Evolutionary conservation across 2,329 filamentous ascomycete species (phyloP), one percentile per base, ranked within the genome.

Genomic region (Tolypocladium cylindrosporum): DNA sequence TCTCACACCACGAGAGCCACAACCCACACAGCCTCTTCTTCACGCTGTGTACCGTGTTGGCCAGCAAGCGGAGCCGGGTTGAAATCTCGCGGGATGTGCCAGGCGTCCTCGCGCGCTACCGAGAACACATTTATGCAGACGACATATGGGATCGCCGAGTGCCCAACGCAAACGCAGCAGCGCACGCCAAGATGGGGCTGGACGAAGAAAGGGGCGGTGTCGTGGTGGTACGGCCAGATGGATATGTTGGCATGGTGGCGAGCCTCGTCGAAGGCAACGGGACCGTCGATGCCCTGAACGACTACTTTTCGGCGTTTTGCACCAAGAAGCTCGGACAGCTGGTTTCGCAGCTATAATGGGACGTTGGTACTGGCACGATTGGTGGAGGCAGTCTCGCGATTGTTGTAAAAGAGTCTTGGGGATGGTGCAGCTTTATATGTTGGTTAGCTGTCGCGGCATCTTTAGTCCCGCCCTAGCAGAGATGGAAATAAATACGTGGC

Each of bases 141-240:
- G 91, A 96, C 71, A 79, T 88, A 54, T 86, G 83, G 76, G 89
- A 94, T 68, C 77, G 81, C 50, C 79, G 83, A 8, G 86, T 90
- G 1, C 85, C 88, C 0, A 77, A 87, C 24, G 87, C 89, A 1
- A 79, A 79, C 64, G 90, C 87, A 6, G 80, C 89, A 3, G 90
- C 90, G 6, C 92, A 97, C 72, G 86, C 87, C 48, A 96, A 96
- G 79, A 88, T 96, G 79, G 92, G 92, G 0, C 71, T 96, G 34
- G 82, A 88, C 62, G 77, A 87, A 66, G 84, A 89, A 61, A 80
- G 77, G 61, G 91, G 91, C 13, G 91, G 88, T 58, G 82, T 96
- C 2, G 86, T 95, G 1, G 88, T 96, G 11, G 89, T 95, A 9
- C 77, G 91, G 51, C 91, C 92, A 0, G 91, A 96, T 71, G 91